Conservation (phyloP, 225 moss, liverwort and hornwort genomes). For the Antitrichia curtipendula region DNA sequence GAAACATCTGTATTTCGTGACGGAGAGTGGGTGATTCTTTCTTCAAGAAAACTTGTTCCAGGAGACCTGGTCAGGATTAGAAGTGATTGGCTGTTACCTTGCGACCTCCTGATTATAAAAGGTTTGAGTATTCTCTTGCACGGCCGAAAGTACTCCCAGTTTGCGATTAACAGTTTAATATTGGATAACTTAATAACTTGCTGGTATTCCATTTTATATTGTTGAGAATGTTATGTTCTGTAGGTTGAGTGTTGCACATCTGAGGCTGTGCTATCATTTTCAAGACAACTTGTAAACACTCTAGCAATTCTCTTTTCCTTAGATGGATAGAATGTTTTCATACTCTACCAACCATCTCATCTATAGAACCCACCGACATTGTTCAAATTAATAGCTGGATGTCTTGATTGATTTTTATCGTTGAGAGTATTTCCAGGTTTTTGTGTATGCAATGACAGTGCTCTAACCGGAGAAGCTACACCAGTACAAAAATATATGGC, state of each 20-base stretch:
- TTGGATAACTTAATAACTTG: neutral
- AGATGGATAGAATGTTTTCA: neutral
- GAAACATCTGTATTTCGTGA: conserved; percentile 45
- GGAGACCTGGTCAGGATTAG: conserved; percentile 64
- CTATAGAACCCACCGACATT: neutral
- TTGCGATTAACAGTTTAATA: neutral
- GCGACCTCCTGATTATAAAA: conserved; percentile 53
- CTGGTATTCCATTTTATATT: neutral
- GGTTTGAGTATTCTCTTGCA: conserved; percentile 19
- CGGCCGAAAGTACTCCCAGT: neutral
- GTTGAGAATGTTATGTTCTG: neutral
- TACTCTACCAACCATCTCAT: neutral
- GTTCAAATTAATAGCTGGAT: neutral
- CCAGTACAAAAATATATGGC: conserved; percentile 68
- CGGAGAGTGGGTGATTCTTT: conserved; percentile 32
- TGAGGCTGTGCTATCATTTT: neutral
- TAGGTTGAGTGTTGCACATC: neutral
- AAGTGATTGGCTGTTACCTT: conserved; percentile 66
- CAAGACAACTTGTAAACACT: neutral
- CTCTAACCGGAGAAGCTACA: conserved; percentile 75
- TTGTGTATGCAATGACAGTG: conserved; percentile 80
- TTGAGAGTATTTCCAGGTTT: conserved; percentile 31
- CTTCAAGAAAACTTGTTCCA: conserved; percentile 54
- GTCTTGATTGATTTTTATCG: neutral
- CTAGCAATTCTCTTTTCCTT: neutral